Conservation (phyloP, 371 early-diverging fungal species). For the Basidiobolus meristosporus region DNA sequence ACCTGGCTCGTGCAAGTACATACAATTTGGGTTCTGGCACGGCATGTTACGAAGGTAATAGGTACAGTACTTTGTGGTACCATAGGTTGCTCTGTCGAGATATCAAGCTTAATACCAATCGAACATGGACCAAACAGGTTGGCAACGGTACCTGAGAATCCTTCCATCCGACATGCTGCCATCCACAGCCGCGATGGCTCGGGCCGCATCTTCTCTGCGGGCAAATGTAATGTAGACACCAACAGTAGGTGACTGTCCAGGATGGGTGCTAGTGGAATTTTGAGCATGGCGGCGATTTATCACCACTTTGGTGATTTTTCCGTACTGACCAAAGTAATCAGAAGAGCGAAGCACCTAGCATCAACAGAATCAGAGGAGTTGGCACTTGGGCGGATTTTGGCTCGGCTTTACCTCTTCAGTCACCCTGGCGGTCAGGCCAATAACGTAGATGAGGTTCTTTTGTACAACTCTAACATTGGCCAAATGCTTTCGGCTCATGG, state of each 20-base stretch:
- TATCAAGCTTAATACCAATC: background rate
- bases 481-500: conserved; percentile 67
- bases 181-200: conserved; percentile 81
- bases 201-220: conserved; percentile 73
- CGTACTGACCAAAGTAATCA: conserved; percentile 95
- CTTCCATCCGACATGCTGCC: conserved; percentile 78
- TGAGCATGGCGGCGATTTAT: conserved; percentile 40
- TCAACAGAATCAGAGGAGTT: no score
- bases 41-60: conserved; percentile 76
- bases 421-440: conserved; percentile 68
- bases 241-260: conserved; percentile 28
- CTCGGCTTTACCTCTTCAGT: conserved; percentile 78
- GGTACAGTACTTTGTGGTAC: conserved; percentile 96
- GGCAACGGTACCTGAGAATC: conserved; percentile 32
- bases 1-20: conserved; percentile 89
- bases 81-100: conserved; percentile 55
- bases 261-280: conserved; percentile 8
- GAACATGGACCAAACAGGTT: background rate
- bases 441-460: conserved; percentile 88
- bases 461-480: conserved; percentile 85
- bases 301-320: conserved; percentile 80
- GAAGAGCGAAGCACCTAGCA: conserved; percentile 52
- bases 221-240: conserved; percentile 80
- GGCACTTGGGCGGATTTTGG: no score
- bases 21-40: conserved; percentile 84